These are phyloP conservation scores for Eleusine indica DNA, from an alignment of 176 grass and related monocot species.

Conservation along the genomic window DNA sequence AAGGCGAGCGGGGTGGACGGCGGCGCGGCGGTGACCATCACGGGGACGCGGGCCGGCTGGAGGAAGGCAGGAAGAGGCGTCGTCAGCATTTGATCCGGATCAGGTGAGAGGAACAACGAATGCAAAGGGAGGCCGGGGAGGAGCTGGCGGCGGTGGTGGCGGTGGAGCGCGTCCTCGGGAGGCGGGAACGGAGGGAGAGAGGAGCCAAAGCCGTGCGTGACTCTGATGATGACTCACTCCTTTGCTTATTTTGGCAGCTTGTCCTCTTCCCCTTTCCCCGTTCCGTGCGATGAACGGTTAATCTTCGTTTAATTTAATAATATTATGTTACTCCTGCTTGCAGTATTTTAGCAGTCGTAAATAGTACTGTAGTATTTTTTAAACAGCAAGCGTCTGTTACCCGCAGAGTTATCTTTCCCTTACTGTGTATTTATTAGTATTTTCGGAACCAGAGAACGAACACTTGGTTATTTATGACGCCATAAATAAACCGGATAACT, in stretches of 20 bases:
- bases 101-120: neutral
- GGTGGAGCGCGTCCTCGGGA: slow-evolving; percentile 41
- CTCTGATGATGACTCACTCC: neutral
- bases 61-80: neutral
- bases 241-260: neutral
- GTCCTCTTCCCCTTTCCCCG: neutral
- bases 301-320: neutral
- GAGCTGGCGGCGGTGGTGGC: neutral
- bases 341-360: neutral
- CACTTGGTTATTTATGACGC: neutral
- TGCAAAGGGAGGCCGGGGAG: neutral
- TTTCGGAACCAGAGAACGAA: neutral
- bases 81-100: neutral
- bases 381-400: too few species aligned
- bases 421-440: neutral
- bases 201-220: neutral
- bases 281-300: neutral
- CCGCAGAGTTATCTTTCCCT: too few species aligned
- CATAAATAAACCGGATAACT: neutral
- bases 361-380: neutral
- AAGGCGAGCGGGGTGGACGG: slow-evolving; percentile 28
- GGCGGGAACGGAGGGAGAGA: slow-evolving; percentile 10
- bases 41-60: slow-evolving; percentile 34
- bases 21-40: slow-evolving; percentile 39
- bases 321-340: neutral